Conservation (phyloP, 108 stramenopile species). For the Poteriospumella lacustris region DNA sequence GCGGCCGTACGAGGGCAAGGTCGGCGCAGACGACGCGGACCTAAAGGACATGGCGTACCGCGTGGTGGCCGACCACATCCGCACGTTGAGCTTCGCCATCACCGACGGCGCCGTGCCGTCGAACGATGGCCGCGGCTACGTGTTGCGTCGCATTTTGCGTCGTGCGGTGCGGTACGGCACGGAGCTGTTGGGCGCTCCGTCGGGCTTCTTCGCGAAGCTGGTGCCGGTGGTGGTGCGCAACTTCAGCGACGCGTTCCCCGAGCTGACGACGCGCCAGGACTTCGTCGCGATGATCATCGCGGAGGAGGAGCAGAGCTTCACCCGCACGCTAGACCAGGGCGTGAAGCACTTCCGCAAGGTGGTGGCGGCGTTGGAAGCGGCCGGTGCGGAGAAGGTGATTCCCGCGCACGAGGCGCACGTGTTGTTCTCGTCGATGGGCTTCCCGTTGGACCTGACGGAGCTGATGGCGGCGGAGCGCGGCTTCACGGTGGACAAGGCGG, state of each 20-base stretch:
- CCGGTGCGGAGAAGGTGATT: slow-evolving; percentile 55
- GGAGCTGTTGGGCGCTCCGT: slow-evolving; percentile 81
- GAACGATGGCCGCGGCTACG: slow-evolving; percentile 96
- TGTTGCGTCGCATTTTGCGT: slow-evolving; percentile 83
- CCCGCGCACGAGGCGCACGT: slow-evolving; percentile 84
- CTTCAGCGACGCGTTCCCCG: slow-evolving; percentile 87
- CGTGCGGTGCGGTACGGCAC: slow-evolving; percentile 93
- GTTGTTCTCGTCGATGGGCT: slow-evolving; percentile 94
- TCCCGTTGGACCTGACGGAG: slow-evolving; percentile 92
- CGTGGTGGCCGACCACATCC: slow-evolving; percentile 97
- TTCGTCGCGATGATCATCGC: slow-evolving; percentile 73
- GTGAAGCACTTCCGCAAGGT: slow-evolving; percentile 81
- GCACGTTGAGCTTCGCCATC: slow-evolving; percentile 91
- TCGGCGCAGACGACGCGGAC: slow-evolving; percentile 78
- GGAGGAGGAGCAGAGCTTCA: slow-evolving; percentile 93
- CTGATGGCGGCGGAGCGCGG: slow-evolving; percentile 97
- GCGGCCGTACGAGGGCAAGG: slow-evolving; percentile 77
- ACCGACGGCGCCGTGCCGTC: slow-evolving; percentile 96
- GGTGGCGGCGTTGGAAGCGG: slow-evolving; percentile 58
- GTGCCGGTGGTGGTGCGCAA: slow-evolving; percentile 73
- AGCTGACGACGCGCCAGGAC: slow-evolving; percentile 63
- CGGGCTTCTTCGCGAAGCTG: slow-evolving; percentile 87
- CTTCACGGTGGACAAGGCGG: slow-evolving; percentile 78
- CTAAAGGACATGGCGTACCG: slow-evolving; percentile 97
- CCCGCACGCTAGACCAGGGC: slow-evolving; percentile 88